Evolutionary conservation across 495 filamentous ascomycete genomes (phyloP).

Genomic region (Penicillium malachiteum): DNA sequence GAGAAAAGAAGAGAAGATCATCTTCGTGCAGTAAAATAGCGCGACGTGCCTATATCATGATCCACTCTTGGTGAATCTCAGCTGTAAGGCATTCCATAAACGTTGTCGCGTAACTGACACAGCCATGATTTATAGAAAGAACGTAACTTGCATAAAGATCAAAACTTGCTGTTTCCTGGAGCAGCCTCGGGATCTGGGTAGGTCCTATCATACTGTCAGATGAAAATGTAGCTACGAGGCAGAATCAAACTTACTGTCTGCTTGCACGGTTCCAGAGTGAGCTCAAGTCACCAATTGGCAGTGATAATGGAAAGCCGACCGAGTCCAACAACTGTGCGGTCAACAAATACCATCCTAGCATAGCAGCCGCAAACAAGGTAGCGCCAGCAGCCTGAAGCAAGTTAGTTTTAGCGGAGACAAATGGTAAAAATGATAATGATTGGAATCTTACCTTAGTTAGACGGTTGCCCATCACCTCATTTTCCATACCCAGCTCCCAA

Average conservation of each 20-base stretch:
- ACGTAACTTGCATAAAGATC: too few relatives aligned
- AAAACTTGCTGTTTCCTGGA: neutral
- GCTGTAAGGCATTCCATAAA: too few relatives aligned
- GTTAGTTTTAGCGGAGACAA: neutral
- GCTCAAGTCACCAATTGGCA: constrained; percentile 15
- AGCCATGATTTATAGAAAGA: too few relatives aligned
- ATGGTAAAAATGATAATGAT: neutral
- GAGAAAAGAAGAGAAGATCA: too few relatives aligned
- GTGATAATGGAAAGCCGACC: constrained; percentile 11
- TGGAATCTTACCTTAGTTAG: constrained; percentile 7
- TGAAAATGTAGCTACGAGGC: neutral
- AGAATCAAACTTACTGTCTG: constrained; percentile 1
- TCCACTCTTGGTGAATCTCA: too few relatives aligned
- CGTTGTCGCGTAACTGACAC: too few relatives aligned
- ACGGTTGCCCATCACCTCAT: constrained; percentile 2
- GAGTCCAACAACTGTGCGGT: constrained; percentile 12
- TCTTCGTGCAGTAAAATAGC: too few relatives aligned
- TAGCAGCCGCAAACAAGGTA: constrained; percentile 9
- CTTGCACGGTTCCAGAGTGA: constrained; percentile 1
- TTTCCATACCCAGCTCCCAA: constrained; percentile 6
- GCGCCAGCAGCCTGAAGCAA: constrained; percentile 6
- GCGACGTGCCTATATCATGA: too few relatives aligned
- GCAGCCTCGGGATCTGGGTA: neutral
- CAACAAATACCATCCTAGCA: constrained; percentile 11
- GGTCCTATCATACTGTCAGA: neutral